These are phyloP conservation scores for Backusella australiensis DNA, from an alignment of 192 early-diverging fungal species.

Conservation along the genomic window DNA sequence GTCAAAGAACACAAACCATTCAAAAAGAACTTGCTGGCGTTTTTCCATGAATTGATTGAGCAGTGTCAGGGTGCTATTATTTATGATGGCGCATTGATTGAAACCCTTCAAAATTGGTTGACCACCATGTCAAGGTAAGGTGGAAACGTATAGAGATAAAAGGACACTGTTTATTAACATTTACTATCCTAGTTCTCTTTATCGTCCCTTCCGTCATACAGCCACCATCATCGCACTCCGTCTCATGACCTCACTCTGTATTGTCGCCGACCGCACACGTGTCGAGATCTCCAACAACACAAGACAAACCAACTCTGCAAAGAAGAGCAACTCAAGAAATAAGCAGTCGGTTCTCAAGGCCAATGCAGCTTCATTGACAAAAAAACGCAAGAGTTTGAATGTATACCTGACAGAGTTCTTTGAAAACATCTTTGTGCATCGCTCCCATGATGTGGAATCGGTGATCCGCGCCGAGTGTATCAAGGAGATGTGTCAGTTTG, in stretches of 20 bases:
- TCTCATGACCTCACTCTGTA: conserved; percentile 64
- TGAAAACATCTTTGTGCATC: conserved; percentile 85
- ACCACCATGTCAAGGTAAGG: conserved; percentile 60
- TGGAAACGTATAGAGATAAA: too few relatives aligned
- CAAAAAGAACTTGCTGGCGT: conserved; percentile 64
- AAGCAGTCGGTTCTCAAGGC: conserved; percentile 39
- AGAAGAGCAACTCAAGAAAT: conserved; percentile 15
- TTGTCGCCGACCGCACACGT: conserved; percentile 57
- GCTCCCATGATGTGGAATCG: conserved; percentile 86
- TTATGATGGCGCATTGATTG: conserved; percentile 61
- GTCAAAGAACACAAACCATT: conserved; percentile 64
- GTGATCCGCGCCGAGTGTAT: conserved; percentile 85
- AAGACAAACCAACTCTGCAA: conserved; percentile 67
- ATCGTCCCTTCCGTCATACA: conserved; percentile 90
- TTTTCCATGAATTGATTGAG: conserved; percentile 57
- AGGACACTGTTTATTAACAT: conserved; percentile 2
- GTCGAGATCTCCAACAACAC: conserved; percentile 62
- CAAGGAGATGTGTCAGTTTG: conserved; percentile 78
- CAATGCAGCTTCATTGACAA: conserved; percentile 42
- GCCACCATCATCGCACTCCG: conserved; percentile 70
- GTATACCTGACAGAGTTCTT: conserved; percentile 71
- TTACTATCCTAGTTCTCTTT: conserved; percentile 57
- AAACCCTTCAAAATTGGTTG: conserved; percentile 63
- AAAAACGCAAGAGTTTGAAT: conserved; percentile 58
- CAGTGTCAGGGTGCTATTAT: conserved; percentile 60